phyloP scores from a whole-genome alignment of 176 grass and related monocot genomes.

The Alloteropsis semialata region DNA sequence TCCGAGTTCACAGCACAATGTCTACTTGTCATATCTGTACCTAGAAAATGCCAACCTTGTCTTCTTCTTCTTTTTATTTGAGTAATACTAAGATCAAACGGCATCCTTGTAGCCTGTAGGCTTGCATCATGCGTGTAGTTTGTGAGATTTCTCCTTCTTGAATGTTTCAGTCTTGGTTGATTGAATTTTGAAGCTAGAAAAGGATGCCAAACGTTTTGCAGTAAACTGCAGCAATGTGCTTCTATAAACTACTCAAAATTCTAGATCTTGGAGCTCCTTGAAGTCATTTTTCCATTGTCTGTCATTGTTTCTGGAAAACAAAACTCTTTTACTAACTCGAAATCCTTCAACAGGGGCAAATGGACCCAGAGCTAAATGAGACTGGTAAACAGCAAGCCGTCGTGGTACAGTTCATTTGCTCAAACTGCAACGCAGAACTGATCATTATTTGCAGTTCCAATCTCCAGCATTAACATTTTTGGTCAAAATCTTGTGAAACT shows the following conservation, averaged over 20 bases:
- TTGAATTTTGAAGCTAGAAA: neutral
- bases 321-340: neutral
- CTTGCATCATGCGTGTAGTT: neutral
- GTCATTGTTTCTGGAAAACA: neutral
- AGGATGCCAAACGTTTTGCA: neutral
- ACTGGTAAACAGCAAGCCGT: conserved; percentile 53
- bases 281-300: neutral
- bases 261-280: neutral
- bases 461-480: neutral
- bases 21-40: neutral
- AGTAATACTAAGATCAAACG: neutral
- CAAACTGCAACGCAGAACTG: neutral
- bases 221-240: neutral
- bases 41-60: neutral
- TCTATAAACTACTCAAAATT: neutral
- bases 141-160: neutral
- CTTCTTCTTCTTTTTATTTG: neutral
- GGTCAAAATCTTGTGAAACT: neutral
- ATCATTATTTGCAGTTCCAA: neutral
- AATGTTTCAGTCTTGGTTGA: neutral
- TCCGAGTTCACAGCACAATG: neutral
- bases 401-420: conserved; percentile 32
- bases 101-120: neutral
- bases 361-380: conserved; percentile 77
- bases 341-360: conserved; percentile 41